phyloP scores from a whole-genome alignment of 768 basidiomycete species.

The Calocybe indica region DNA sequence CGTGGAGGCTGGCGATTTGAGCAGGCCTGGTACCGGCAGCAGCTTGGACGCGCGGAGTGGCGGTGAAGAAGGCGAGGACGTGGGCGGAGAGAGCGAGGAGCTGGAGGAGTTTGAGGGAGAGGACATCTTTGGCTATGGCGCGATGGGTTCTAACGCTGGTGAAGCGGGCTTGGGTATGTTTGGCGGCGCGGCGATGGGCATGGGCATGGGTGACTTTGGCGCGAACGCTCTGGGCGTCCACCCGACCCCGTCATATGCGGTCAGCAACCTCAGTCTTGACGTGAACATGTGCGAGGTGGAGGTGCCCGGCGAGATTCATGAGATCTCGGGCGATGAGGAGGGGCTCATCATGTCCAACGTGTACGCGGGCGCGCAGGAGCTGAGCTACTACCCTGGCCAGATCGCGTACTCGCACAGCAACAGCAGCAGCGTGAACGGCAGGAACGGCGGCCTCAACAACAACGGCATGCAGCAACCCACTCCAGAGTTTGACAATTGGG shows the following conservation, averaged over 20 bases:
- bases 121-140: slow-evolving; percentile 2
- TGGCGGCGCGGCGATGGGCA: slow-evolving; percentile 15
- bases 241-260: slow-evolving; percentile 7
- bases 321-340: slow-evolving; percentile 50
- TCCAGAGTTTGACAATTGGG: slow-evolving; percentile 29
- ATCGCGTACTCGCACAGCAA: slow-evolving; percentile 3
- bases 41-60: background rate
- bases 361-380: slow-evolving; percentile 18
- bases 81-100: slow-evolving; percentile 15
- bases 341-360: slow-evolving; percentile 35
- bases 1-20: background rate
- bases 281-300: slow-evolving; percentile 58
- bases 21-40: background rate
- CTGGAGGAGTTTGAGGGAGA: slow-evolving; percentile 21
- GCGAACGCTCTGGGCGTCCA: slow-evolving; percentile 8
- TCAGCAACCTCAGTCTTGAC: slow-evolving; percentile 25
- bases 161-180: slow-evolving; percentile 20
- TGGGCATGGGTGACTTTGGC: slow-evolving; percentile 18
- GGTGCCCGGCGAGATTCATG: slow-evolving; percentile 46
- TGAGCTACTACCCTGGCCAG: slow-evolving; percentile 6
- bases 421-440: background rate
- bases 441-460: background rate
- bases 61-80: slow-evolving; percentile 8
- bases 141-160: slow-evolving; percentile 4
- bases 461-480: background rate